Conservation (phyloP, 2,329 filamentous ascomycete genomes). For the Berkeleyomyces rouxiae region DNA sequence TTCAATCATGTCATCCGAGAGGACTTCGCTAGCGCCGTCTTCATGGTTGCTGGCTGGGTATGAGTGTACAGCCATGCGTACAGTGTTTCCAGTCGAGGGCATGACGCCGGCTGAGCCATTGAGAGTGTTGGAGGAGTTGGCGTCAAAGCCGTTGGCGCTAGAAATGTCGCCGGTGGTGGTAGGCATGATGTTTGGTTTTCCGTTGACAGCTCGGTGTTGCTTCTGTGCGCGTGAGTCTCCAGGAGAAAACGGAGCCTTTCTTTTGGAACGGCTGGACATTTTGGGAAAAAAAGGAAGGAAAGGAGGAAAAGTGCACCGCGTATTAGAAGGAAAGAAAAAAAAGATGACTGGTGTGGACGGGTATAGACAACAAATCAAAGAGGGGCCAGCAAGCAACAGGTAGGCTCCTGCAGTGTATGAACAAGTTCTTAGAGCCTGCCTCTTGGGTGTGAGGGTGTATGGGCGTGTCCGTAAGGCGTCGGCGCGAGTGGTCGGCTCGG, state of each 20-base stretch:
- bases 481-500: no score
- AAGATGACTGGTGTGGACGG: background rate
- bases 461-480: no score
- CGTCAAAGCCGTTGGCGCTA: background rate
- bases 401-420: background rate
- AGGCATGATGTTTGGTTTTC: slow-evolving; percentile 28
- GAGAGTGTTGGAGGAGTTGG: background rate
- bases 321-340: background rate
- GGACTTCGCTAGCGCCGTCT: slow-evolving; percentile 18
- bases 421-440: background rate
- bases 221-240: slow-evolving; percentile 22
- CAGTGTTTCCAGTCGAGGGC: background rate
- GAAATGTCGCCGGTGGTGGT: slow-evolving; percentile 19
- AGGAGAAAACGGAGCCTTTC: slow-evolving; percentile 31
- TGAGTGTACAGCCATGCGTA: slow-evolving; percentile 7
- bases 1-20: slow-evolving; percentile 23
- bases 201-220: slow-evolving; percentile 29
- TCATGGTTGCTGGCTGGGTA: slow-evolving; percentile 1
- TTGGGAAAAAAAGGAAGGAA: slow-evolving; percentile 3
- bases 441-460: no score
- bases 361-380: background rate
- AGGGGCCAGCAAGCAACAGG: background rate
- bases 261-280: slow-evolving; percentile 34
- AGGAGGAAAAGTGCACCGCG: background rate
- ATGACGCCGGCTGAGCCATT: slow-evolving; percentile 9